Base-by-base conservation (phyloP, 768 basidiomycete genomes). In the Psilocybe azurescens region DNA sequence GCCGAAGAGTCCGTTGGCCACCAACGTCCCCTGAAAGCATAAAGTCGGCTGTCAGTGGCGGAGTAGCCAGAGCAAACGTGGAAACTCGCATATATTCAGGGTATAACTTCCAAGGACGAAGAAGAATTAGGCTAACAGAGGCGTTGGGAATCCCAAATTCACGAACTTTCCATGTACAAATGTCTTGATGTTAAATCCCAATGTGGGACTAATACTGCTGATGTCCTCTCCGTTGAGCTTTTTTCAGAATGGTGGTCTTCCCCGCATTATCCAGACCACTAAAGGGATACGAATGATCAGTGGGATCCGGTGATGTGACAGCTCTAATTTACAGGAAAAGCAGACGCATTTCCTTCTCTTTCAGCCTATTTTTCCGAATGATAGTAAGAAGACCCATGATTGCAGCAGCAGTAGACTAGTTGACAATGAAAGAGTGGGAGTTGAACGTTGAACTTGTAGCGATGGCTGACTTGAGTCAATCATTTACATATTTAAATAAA, bases 161-260 rank as follows among this genome's bases (percentile, higher is more conserved):
- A 65, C 81, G 74, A 75, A 98, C 94, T 91, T 91, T 76, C 90
- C 85, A 75, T 97, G 92, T 29, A 88, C 81, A 69, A 99, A 94
- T 5, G 97, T 97, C 82, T 96, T 97, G 83, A 99, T 99, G 75
- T 99, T 97, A 83, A 99, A 99, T 10, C 97, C 97, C 13, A 99
- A 80, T 9, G 97, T 99, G 1, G 97, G 97, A 70, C 91, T 94
- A 58, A 99, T 88, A 55, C 82, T 85, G 69, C 82, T 83, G 67
- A 97, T 94, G 75, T 97, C 93, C 77, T 99, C 97, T 20, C 89
- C 91, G 64, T 93, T 96, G 64, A 99, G 82, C 74, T 93, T 94
- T 94, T 81, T 98, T 99, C 61, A 99, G 77, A 66, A 99, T 97
- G 2, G 97, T 99, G 1, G 97, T 99, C 81, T 99, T 99, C 56